Percentiles rank a stretch among this genome's conserved stretches.
These are phyloP conservation scores for Venturia aucupariae DNA, from an alignment of 2,329 filamentous ascomycete genomes.

Conservation along the genomic window DNA sequence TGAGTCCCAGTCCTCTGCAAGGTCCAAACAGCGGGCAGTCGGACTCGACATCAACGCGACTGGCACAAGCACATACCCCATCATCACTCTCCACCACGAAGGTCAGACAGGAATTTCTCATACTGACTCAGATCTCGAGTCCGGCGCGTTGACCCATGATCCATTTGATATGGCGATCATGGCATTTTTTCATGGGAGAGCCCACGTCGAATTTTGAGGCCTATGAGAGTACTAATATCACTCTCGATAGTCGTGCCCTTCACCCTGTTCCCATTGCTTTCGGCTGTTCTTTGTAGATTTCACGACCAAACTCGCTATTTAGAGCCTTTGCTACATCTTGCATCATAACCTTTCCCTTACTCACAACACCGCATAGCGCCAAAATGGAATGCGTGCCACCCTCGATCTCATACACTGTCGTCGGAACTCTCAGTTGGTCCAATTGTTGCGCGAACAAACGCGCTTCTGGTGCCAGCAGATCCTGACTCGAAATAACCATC, in stretches of 20 bases:
- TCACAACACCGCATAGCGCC: conserved; percentile 2
- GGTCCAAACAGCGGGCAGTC: neutral
- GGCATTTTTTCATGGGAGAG: neutral
- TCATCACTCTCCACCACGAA: neutral
- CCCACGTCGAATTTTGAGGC: neutral
- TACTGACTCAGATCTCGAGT: neutral
- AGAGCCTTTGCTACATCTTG: neutral
- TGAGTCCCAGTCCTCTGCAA: neutral
- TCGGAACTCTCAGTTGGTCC: neutral
- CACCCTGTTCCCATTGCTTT: neutral
- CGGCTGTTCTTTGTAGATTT: neutral
- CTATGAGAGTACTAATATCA: neutral
- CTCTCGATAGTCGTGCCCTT: neutral
- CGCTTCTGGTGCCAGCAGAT: conserved; percentile 27
- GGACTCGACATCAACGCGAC: neutral
- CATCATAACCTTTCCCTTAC: neutral
- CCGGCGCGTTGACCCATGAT: neutral
- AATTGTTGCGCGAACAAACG: neutral
- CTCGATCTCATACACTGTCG: neutral
- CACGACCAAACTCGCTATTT: neutral
- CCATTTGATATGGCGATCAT: neutral
- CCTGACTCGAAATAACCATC: conserved; percentile 27
- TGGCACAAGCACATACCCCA: neutral
- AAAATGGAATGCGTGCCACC: conserved; percentile 7
- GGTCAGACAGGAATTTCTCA: neutral